Percentiles rank a stretch among this genome's conserved stretches.
Evolutionary conservation across 2,329 filamentous ascomycete genomes (phyloP).

Genomic region (Claviceps humidiphila): DNA sequence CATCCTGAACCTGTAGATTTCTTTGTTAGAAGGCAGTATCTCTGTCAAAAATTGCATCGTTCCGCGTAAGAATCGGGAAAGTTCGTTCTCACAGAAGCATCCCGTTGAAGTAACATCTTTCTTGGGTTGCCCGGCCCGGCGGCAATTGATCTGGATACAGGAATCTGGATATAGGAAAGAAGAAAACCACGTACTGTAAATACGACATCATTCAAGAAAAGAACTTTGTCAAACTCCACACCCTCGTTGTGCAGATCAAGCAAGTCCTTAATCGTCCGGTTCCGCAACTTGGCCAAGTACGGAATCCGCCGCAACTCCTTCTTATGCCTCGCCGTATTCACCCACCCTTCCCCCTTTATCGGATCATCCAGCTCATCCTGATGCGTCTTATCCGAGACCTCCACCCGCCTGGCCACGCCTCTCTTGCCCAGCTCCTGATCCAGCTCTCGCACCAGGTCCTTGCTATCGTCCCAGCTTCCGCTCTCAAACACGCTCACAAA

Average conservation of each 20-base stretch:
- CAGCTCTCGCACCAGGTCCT: slow-evolving; percentile 43
- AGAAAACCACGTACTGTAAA: slow-evolving; percentile 32
- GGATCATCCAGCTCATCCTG: slow-evolving; percentile 36
- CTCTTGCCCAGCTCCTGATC: slow-evolving; percentile 38
- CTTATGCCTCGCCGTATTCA: slow-evolving; percentile 39
- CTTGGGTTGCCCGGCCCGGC: too few species aligned
- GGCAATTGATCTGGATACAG: background rate
- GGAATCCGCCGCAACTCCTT: slow-evolving; percentile 53
- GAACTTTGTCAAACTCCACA: slow-evolving; percentile 40
- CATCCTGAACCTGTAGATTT: slow-evolving; percentile 34
- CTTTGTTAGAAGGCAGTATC: too few species aligned
- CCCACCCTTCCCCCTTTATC: slow-evolving; percentile 44
- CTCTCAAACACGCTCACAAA: slow-evolving; percentile 57
- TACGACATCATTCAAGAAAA: slow-evolving; percentile 52
- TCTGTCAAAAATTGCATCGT: too few species aligned
- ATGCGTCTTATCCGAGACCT: slow-evolving; percentile 46
- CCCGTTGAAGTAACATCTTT: too few species aligned
- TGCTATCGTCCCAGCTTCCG: slow-evolving; percentile 56
- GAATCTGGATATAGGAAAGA: background rate
- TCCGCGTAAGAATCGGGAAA: too few species aligned
- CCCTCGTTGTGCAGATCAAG: slow-evolving; percentile 35
- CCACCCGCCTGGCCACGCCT: slow-evolving; percentile 40
- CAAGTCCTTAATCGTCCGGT: slow-evolving; percentile 48
- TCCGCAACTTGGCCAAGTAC: slow-evolving; percentile 51
- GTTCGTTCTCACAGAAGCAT: too few species aligned